Base-by-base conservation (phyloP, 306 rosid genomes). In the Boehmeria nivea region DNA sequence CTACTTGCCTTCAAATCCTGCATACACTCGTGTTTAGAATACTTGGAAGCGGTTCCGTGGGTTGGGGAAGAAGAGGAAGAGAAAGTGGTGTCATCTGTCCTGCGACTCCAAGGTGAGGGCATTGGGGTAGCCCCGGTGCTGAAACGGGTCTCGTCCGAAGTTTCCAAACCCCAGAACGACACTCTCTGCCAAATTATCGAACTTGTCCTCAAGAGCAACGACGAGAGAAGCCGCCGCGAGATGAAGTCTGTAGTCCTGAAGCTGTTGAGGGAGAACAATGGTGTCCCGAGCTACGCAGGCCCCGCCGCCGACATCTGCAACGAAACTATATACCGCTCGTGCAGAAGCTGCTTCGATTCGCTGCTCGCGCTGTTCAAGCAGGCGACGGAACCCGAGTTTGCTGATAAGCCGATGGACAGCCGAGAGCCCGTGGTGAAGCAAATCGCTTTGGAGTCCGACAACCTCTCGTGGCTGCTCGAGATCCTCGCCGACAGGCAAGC, bases 11-110 rank as follows among this genome's bases (percentile, higher is more conserved):
- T 86, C 76, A 75, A 59, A 67, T 71, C 84, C 18, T 89, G 97
- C 75, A 77, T 89, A 68, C 74, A 83, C 60, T 79, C 94, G 48
- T 86, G 94, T 81, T 71, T 89, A 68, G 94, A 89, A 60, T 82
- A 81, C 84, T 77, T 89, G 74, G 97, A 89, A 68, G 97, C 97
- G 49, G 97, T 81, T 59, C 97, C 97, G 14, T 89, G 97, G 95
- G 83, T 83, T 43, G 95, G 95, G 43, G 94, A 89, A 39, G 97
- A 89, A 55, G 95, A 83, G 64, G 97, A 89, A 77, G 97, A 89
- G 65, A 89, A 79, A 68, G 97, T 89, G 19, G 72, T 89, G 59
- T 80, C 89, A 1, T 81, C 94, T 8, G 81, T 86, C 36, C 63
- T 81, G 56, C 71, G 72, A 59, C 97, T 89, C 55, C 95, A 77